phyloP scores from a whole-genome alignment of 805 yeast species.

The Wickerhamiella sorbophila region DNA sequence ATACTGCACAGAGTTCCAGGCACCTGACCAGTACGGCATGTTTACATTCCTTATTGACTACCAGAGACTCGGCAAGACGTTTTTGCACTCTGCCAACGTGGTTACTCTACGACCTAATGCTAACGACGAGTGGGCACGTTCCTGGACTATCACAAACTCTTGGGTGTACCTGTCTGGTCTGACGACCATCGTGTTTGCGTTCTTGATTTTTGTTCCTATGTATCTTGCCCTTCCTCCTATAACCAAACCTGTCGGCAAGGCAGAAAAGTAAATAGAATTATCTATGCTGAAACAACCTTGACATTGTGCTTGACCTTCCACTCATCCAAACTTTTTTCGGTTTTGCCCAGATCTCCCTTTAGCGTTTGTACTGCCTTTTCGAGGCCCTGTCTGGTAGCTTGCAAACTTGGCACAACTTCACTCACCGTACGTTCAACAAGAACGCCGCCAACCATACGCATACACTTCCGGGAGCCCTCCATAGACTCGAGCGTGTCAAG shows the following conservation, averaged over 20 bases:
- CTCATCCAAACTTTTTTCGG: conserved; percentile 30
- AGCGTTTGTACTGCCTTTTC: conserved; percentile 28
- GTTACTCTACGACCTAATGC: conserved; percentile 89
- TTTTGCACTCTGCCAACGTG: conserved; percentile 46
- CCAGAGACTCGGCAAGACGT: conserved; percentile 62
- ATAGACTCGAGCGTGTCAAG: conserved; percentile 39
- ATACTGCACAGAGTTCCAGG: conserved; percentile 42
- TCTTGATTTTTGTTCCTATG: conserved; percentile 62
- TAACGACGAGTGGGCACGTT: conserved; percentile 84
- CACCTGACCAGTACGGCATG: conserved; percentile 96
- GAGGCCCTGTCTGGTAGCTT: conserved; percentile 40
- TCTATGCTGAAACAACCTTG: conserved; percentile 28
- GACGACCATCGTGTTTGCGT: conserved; percentile 50
- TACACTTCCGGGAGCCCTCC: conserved; percentile 57
- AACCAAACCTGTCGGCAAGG: neutral
- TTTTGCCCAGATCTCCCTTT: conserved; percentile 27
- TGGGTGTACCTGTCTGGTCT: conserved; percentile 81
- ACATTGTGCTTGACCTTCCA: conserved; percentile 41
- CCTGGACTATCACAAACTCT: conserved; percentile 85
- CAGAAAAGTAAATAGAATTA: neutral
- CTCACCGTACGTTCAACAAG: conserved; percentile 68
- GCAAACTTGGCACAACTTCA: conserved; percentile 54
- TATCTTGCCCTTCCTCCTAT: conserved; percentile 29
- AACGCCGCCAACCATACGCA: conserved; percentile 89
- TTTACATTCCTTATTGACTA: conserved; percentile 74